Evolutionary conservation across 768 basidiomycete species (phyloP).

Genomic region (Gymnopilus dilepis): DNA sequence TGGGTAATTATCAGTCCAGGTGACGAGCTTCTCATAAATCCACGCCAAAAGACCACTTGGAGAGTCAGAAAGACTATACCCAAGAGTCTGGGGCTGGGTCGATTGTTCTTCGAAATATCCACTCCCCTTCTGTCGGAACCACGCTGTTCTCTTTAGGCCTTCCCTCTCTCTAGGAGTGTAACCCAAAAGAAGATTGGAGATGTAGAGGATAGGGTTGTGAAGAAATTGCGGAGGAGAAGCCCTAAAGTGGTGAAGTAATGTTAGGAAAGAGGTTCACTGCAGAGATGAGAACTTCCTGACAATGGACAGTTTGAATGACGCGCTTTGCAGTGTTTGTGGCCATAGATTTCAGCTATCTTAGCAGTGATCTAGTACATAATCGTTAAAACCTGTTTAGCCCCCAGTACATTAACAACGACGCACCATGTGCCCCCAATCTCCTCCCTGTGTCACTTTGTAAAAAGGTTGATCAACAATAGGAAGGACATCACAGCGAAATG

Average conservation of each 20-base stretch:
- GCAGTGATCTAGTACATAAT: constrained; percentile 30
- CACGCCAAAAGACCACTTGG: constrained; percentile 59
- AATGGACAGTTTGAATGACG: constrained; percentile 39
- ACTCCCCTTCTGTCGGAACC: constrained; percentile 34
- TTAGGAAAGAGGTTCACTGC: too few species aligned
- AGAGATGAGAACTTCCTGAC: too few species aligned
- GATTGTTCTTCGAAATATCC: constrained; percentile 48
- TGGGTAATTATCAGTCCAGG: constrained; percentile 56
- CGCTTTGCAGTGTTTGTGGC: constrained; percentile 47
- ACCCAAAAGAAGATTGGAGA: constrained; percentile 30
- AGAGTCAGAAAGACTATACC: constrained; percentile 62
- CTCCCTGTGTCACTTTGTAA: constrained; percentile 49
- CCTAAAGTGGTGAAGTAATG: too few species aligned
- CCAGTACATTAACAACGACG: background rate
- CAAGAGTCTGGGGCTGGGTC: constrained; percentile 57
- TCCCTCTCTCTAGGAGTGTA: constrained; percentile 40
- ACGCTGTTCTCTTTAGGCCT: constrained; percentile 34
- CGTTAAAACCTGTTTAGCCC: background rate
- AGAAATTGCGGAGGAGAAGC: constrained; percentile 20
- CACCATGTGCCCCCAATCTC: constrained; percentile 52
- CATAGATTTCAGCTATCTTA: constrained; percentile 34
- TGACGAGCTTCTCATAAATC: constrained; percentile 58
- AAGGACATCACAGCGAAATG: background rate
- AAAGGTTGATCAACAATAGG: background rate
- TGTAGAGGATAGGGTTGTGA: constrained; percentile 28